Percentiles rank a stretch among this genome's conserved stretches.
phyloP scores from a whole-genome alignment of 1,284 basidiomycete genomes.

The Ceratobasidium sp. region DNA sequence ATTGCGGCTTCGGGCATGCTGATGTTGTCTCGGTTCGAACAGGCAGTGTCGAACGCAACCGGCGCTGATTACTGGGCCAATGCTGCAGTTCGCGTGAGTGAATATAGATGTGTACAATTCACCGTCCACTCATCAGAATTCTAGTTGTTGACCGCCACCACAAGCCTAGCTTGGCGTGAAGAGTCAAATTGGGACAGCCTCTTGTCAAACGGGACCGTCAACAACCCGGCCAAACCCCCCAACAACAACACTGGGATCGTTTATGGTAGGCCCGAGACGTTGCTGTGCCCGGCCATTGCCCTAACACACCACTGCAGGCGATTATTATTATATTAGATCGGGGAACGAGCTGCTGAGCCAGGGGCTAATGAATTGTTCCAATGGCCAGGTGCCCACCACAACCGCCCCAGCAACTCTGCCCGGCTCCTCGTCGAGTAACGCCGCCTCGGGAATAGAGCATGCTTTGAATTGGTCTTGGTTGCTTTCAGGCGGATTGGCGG shows the following conservation, averaged over 20 bases:
- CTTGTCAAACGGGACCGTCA: constrained; percentile 75
- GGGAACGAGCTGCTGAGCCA: constrained; percentile 35
- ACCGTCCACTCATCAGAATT: not conserved
- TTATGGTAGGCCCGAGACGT: constrained; percentile 61
- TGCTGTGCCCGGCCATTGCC: not conserved
- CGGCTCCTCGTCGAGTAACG: constrained; percentile 2
- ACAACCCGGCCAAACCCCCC: constrained; percentile 62
- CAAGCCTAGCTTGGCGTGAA: constrained; percentile 64
- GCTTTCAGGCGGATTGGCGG: constrained; percentile 22
- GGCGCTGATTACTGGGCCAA: constrained; percentile 62
- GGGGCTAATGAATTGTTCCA: constrained; percentile 39
- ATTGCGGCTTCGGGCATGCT: constrained; percentile 70
- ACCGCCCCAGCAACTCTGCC: constrained; percentile 5
- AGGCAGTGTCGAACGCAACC: constrained; percentile 55
- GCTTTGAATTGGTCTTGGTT: constrained; percentile 12
- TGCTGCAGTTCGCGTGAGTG: constrained; percentile 64
- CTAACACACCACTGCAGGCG: constrained; percentile 53
- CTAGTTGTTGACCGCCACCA: constrained; percentile 67
- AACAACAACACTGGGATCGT: constrained; percentile 73
- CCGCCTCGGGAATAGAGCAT: constrained; percentile 1
- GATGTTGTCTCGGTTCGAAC: constrained; percentile 68
- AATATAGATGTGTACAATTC: not conserved
- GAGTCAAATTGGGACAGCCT: constrained; percentile 67
- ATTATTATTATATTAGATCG: constrained; percentile 60
- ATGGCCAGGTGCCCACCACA: constrained; percentile 5